These are phyloP conservation scores for Alternaria sp. DNA, from an alignment of 2,329 filamentous ascomycete species.

Conservation along the genomic window DNA sequence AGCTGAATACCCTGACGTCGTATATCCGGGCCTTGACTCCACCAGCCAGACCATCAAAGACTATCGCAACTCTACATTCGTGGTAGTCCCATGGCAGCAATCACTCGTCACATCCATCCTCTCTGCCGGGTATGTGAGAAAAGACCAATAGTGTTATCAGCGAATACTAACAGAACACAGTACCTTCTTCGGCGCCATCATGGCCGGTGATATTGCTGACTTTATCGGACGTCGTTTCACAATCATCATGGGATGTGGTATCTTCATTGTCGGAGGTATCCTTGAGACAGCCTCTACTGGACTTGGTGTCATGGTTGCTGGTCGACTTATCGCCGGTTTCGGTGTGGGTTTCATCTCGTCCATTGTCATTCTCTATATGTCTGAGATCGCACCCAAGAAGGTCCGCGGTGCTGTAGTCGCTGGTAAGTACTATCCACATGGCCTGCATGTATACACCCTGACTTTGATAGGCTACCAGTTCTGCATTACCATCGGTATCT, in stretches of 20 bases:
- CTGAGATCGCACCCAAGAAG: slow-evolving; percentile 73
- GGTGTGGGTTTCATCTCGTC: slow-evolving; percentile 77
- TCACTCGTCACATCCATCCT: slow-evolving; percentile 76
- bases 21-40: slow-evolving; percentile 55
- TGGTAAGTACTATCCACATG: slow-evolving; percentile 1
- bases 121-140: slow-evolving; percentile 59
- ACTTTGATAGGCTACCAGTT: slow-evolving; percentile 67
- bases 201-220: slow-evolving; percentile 65
- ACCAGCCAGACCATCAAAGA: slow-evolving; percentile 64
- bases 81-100: slow-evolving; percentile 45
- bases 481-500: slow-evolving; percentile 79
- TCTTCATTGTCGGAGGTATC: slow-evolving; percentile 64
- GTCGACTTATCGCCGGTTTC: slow-evolving; percentile 75
- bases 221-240: slow-evolving; percentile 68
- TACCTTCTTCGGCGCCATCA: slow-evolving; percentile 76
- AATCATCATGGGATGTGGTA: slow-evolving; percentile 65
- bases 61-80: slow-evolving; percentile 60
- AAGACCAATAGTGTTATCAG: not conserved
- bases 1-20: slow-evolving; percentile 41
- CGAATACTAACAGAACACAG: slow-evolving; percentile 35
- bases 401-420: slow-evolving; percentile 80
- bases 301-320: slow-evolving; percentile 70
- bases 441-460: not conserved
- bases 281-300: slow-evolving; percentile 66
- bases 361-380: slow-evolving; percentile 74